phyloP scores from a whole-genome alignment of 1,139 yeast genomes.

The Taphrina deformans region DNA sequence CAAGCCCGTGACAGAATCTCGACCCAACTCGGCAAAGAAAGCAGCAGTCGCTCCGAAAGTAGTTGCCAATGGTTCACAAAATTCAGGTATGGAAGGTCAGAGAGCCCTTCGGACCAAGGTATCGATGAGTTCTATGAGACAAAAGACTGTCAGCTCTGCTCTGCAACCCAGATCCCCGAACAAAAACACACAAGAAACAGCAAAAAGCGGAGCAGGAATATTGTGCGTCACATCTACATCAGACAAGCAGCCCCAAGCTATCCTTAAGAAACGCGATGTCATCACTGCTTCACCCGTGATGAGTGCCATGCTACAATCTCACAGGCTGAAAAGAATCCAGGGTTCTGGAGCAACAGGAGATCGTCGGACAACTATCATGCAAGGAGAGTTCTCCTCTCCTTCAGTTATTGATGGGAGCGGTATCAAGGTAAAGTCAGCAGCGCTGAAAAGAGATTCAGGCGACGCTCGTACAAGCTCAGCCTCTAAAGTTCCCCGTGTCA shows the following conservation, averaged over 20 bases:
- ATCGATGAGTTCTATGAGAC: neutral
- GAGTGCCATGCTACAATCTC: conserved; percentile 15
- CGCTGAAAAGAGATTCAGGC: neutral
- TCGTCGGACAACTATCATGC: neutral
- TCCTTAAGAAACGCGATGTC: neutral
- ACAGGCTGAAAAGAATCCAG: neutral
- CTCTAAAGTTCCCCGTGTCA: neutral
- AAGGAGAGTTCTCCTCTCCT: neutral
- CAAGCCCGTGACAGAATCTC: neutral
- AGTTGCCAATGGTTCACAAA: neutral
- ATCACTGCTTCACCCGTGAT: conserved; percentile 23
- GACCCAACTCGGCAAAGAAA: neutral
- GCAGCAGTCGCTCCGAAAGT: neutral
- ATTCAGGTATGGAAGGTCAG: neutral
- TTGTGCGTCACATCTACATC: neutral
- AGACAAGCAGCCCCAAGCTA: neutral
- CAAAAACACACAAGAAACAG: neutral
- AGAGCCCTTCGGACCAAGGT: neutral
- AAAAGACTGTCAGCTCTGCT: neutral
- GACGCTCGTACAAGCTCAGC: neutral
- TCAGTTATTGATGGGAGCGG: conserved; percentile 11
- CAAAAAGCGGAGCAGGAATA: too few relatives aligned
- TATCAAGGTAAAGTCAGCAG: conserved; percentile 6
- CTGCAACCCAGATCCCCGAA: neutral
- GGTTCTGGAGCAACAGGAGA: neutral